Evolutionary conservation across 1,284 basidiomycete genomes (phyloP).

Genomic region (Ganoderma sinense): DNA sequence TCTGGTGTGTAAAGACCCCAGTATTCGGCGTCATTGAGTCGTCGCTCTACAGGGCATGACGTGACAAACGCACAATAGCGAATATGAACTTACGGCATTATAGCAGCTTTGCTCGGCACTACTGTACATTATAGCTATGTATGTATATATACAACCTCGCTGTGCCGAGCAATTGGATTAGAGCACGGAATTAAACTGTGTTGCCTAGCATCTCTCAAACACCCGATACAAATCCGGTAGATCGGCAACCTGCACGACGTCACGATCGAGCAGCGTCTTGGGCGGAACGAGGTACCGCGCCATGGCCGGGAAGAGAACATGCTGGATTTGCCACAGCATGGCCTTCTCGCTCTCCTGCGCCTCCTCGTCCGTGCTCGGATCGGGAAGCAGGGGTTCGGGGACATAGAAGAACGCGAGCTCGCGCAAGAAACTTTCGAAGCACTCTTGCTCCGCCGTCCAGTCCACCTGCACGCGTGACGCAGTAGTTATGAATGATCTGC

Average conservation of each 20-base stretch:
- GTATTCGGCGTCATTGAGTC: not conserved
- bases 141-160: not conserved
- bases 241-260: conserved; percentile 87
- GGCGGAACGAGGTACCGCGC: conserved; percentile 79
- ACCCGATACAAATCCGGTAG: conserved; percentile 90
- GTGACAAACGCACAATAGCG: too few relatives aligned
- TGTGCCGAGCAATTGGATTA: not conserved
- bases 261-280: conserved; percentile 71
- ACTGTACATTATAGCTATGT: conserved; percentile 15
- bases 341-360: conserved; percentile 69
- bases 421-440: conserved; percentile 86
- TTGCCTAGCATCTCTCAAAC: conserved; percentile 83
- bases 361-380: conserved; percentile 39
- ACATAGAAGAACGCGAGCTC: conserved; percentile 94
- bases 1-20: not conserved
- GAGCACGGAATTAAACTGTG: not conserved
- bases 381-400: conserved; percentile 56
- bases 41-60: not conserved
- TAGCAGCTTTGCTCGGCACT: not conserved
- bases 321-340: conserved; percentile 86
- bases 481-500: conserved; percentile 6
- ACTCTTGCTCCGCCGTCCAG: conserved; percentile 87
- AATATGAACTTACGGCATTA: conserved; percentile 4
- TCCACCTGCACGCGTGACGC: conserved; percentile 65
- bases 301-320: conserved; percentile 86